These are phyloP conservation scores for Moricandia moricandioides DNA, from an alignment of 345 rosid species.

Conservation along the genomic window DNA sequence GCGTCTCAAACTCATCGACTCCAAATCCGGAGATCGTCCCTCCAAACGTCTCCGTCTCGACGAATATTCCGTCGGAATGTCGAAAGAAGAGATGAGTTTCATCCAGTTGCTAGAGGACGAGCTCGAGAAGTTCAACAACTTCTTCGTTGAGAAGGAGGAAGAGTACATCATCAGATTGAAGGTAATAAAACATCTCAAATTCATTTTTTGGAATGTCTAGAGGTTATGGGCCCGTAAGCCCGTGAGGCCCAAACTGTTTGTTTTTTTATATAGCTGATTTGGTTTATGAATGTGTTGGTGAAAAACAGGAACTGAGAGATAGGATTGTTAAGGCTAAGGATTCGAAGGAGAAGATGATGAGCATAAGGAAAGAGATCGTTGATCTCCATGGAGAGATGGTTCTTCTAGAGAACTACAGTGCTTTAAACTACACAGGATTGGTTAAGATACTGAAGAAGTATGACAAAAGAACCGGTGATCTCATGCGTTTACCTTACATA, in stretches of 20 bases:
- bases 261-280: too few species aligned
- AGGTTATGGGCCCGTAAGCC: too few species aligned
- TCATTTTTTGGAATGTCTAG: too few species aligned
- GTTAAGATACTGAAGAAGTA: constrained; percentile 92
- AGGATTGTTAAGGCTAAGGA: constrained; percentile 53
- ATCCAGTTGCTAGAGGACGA: constrained; percentile 67
- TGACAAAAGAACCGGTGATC: constrained; percentile 91
- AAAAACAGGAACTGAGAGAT: constrained; percentile 68
- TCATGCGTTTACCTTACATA: constrained; percentile 84
- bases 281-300: background rate
- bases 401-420: constrained; percentile 88
- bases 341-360: constrained; percentile 57
- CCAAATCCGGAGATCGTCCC: constrained; percentile 50
- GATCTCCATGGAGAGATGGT: constrained; percentile 99
- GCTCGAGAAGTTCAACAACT: constrained; percentile 85
- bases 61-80: constrained; percentile 9
- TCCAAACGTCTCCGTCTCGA: constrained; percentile 53
- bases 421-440: constrained; percentile 97
- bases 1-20: constrained; percentile 62
- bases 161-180: constrained; percentile 89
- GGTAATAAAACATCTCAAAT: constrained; percentile 33
- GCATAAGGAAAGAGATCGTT: constrained; percentile 72
- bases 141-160: constrained; percentile 96
- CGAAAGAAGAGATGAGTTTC: constrained; percentile 70
- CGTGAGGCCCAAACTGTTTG: too few species aligned